These are phyloP conservation scores for Lachnellula subtilissima DNA, from an alignment of 2,329 filamentous ascomycete genomes.

Conservation along the genomic window DNA sequence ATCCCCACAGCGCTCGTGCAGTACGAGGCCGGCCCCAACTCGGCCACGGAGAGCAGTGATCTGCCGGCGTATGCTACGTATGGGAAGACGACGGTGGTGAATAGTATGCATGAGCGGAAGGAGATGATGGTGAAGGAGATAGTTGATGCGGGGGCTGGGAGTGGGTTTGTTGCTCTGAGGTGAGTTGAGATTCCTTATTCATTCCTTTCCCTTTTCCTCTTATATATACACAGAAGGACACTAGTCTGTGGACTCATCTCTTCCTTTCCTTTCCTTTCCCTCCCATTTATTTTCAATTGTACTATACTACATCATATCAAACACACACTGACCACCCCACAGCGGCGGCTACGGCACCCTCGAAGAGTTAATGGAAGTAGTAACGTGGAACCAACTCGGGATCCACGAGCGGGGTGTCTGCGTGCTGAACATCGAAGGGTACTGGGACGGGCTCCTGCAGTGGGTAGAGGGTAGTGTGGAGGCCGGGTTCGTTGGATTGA, in stretches of 20 bases:
- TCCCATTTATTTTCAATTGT: neutral
- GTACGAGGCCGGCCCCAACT: constrained; percentile 63
- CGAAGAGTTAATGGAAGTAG: constrained; percentile 89
- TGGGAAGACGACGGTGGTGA: constrained; percentile 80
- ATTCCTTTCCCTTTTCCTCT: too few species aligned
- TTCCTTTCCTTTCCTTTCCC: neutral
- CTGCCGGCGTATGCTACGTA: constrained; percentile 52
- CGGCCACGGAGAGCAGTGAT: neutral
- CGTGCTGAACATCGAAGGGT: constrained; percentile 81
- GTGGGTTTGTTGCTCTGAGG: constrained; percentile 81
- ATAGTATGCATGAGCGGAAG: constrained; percentile 96
- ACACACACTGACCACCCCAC: too few species aligned
- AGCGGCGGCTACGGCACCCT: constrained; percentile 77
- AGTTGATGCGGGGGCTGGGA: constrained; percentile 72
- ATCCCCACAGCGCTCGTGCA: constrained; percentile 82
- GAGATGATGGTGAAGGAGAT: constrained; percentile 89
- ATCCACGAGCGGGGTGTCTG: constrained; percentile 80
- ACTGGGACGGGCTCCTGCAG: constrained; percentile 79
- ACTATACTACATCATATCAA: neutral
- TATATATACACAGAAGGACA: too few species aligned
- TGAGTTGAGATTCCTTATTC: constrained; percentile 38
- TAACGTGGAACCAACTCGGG: constrained; percentile 93
- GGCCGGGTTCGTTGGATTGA: constrained; percentile 69
- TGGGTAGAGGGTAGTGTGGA: constrained; percentile 76
- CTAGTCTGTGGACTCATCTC: neutral